phyloP scores from a whole-genome alignment of 2,329 filamentous ascomycete genomes.

The Trichoderma oligosporum region DNA sequence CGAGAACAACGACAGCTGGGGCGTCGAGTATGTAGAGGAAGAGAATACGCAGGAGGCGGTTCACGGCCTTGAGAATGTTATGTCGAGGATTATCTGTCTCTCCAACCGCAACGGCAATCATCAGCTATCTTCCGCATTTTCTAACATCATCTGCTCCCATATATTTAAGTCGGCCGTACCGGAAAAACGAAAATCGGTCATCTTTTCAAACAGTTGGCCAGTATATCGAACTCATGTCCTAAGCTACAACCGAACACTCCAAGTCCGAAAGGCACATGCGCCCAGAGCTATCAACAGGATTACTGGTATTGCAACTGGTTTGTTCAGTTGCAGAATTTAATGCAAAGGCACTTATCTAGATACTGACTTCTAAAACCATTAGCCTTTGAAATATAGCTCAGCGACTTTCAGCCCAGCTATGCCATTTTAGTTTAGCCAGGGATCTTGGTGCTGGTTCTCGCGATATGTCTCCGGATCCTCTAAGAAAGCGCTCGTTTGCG shows the following conservation, averaged over 20 bases:
- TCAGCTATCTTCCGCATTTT: conserved; percentile 29
- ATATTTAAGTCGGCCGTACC: conserved; percentile 4
- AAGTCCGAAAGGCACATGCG: conserved; percentile 4
- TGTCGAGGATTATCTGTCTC: conserved; percentile 63
- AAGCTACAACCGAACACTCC: conserved; percentile 4
- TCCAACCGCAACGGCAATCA: conserved; percentile 53
- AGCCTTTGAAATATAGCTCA: conserved; percentile 5
- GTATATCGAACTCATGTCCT: conserved; percentile 8
- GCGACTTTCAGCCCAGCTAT: conserved; percentile 6
- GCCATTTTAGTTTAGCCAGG: conserved; percentile 7
- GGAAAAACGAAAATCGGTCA: conserved; percentile 1
- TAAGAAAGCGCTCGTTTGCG: background rate
- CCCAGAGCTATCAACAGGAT: background rate
- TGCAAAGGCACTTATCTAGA: background rate
- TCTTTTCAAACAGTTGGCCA: conserved; percentile 13
- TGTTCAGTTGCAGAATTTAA: background rate
- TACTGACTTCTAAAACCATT: background rate
- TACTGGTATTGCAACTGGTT: background rate
- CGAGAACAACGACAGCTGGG: conserved; percentile 51
- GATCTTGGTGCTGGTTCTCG: conserved; percentile 5
- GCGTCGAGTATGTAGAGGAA: conserved; percentile 67
- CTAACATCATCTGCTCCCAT: conserved; percentile 13
- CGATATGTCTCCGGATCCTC: conserved; percentile 9
- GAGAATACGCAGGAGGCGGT: conserved; percentile 68
- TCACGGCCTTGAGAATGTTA: conserved; percentile 66